Conservation (phyloP, 2,329 filamentous ascomycete species). For the Lecanicillium sp. region DNA sequence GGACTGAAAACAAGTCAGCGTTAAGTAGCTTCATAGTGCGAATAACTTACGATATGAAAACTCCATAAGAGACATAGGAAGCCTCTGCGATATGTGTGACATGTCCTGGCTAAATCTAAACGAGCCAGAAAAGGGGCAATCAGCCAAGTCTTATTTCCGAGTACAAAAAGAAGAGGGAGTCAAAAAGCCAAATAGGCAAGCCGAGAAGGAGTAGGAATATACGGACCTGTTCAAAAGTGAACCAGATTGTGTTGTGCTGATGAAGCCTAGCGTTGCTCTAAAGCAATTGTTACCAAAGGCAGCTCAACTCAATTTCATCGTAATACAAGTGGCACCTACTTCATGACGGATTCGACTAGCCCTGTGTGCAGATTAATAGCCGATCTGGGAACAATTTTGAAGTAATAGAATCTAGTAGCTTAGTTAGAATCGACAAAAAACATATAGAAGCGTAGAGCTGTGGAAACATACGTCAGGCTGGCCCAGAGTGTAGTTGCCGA, state of each 20-base stretch:
- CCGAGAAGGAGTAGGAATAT: neutral
- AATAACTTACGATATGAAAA: neutral
- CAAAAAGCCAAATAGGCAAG: constrained; percentile 3
- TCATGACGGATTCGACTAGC: neutral
- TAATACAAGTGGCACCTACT: neutral
- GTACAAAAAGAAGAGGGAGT: too few species aligned
- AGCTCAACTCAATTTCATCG: too few species aligned
- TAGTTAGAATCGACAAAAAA: neutral
- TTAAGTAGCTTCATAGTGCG: neutral
- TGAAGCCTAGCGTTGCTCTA: too few species aligned
- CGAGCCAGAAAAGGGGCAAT: too few species aligned
- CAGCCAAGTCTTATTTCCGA: constrained; percentile 15
- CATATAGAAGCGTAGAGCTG: neutral
- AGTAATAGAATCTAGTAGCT: neutral
- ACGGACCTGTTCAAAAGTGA: too few species aligned
- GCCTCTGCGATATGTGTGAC: constrained; percentile 15
- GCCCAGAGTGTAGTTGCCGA: too few species aligned
- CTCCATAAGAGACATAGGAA: constrained; percentile 12
- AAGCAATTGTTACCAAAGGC: too few species aligned
- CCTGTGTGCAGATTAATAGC: neutral
- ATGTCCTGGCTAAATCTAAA: constrained; percentile 20
- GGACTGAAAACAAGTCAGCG: constrained; percentile 14
- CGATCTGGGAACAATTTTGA: neutral
- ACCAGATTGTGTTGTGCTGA: too few species aligned
- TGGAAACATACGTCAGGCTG: too few species aligned